Evolutionary conservation across 257 asterid species (phyloP), one percentile per base, ranked within the genome.

Genomic region (Gentiana dahurica): DNA sequence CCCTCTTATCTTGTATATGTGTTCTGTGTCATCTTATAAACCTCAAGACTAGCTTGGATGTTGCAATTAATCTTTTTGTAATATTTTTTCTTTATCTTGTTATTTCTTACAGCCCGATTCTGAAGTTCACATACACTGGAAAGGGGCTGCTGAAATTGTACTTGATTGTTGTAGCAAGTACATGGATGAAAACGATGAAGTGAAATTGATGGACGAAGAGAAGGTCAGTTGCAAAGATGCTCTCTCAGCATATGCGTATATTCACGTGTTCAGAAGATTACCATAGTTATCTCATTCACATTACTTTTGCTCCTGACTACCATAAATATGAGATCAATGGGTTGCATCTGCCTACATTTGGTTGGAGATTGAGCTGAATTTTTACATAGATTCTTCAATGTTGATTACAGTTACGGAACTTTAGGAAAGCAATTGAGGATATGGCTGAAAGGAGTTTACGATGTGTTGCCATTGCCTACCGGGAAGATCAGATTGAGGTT

Each of bases 101-200:
- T 36, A 13, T 36, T 35, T 66, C 69, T 54, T 63, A 74, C 94
- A 90, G 96, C 75, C 77, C 7, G 68, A 79, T 73, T 75, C 84
- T 51, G 88, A 81, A 64, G 74, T 83, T 61, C 87, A 63, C 68
- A 68, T 89, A 52, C 97, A 89, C 51, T 89, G 95, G 95, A 89
- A 89, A 78, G 97, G 95, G 68, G 97, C 97, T 63, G 94, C 97
- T 39, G 97, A 86, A 66, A 86, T 89, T 13, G 86, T 89, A 44
- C 85, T 89, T 38, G 80, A 79, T 73, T 89, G 70, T 52, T 89
- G 97, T 71, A 58, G 84, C 49, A 63, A 80, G 62, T 89, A 76
- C 68, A 58, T 89, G 54, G 95, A 84, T 77, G 85, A 61, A 38
- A 73, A 84, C 72, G 90, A 78, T 68, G 65, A 47, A 35, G 66